Conservation (phyloP, 2,329 filamentous ascomycete species). For the Fusarium floridanum region DNA sequence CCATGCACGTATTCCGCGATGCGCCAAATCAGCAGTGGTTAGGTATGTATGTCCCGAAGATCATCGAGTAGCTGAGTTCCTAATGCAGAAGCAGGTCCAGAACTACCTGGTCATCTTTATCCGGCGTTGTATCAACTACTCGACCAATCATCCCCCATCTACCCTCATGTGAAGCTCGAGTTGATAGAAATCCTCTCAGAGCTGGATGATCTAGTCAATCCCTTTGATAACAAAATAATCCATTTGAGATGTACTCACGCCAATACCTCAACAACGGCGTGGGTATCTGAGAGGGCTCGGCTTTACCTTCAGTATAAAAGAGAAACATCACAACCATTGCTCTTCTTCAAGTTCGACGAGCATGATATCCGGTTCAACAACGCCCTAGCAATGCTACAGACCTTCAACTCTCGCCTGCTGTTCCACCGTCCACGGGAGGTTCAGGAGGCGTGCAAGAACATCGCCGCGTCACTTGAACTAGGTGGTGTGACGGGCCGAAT, state of each 20-base stretch:
- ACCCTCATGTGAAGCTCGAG: neutral
- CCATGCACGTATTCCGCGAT: neutral
- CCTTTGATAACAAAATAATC: neutral
- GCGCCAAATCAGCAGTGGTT: slow-evolving; percentile 4
- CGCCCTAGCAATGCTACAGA: neutral
- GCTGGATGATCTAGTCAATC: neutral
- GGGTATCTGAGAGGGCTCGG: neutral
- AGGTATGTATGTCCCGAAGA: neutral
- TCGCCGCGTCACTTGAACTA: neutral
- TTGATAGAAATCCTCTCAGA: neutral
- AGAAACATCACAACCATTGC: neutral
- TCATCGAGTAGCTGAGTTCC: neutral
- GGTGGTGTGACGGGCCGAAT: neutral
- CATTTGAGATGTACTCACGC: neutral
- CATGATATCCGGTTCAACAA: slow-evolving; percentile 8
- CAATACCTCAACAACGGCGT: neutral
- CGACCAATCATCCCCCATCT: neutral
- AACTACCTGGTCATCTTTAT: neutral
- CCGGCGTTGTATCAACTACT: neutral
- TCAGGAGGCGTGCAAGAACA: neutral
- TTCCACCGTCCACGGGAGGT: neutral
- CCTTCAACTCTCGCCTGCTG: neutral
- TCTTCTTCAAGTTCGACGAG: slow-evolving; percentile 9
- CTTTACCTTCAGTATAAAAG: neutral
- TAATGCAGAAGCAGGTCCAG: neutral